These are phyloP conservation scores for Tuber indicum DNA, from an alignment of 495 filamentous ascomycete genomes.

Conservation along the genomic window DNA sequence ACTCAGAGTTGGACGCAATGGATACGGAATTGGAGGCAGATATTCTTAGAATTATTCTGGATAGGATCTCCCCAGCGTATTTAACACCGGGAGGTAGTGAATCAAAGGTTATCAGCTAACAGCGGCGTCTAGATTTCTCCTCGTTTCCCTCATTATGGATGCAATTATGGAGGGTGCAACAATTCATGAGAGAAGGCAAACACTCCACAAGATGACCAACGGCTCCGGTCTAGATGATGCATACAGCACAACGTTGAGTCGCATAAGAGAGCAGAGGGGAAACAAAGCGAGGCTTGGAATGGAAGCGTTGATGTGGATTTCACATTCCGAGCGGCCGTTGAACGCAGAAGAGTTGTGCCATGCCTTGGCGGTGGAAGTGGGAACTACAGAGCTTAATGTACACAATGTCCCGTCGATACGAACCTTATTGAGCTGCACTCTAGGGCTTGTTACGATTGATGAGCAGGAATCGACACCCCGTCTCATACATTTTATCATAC, in stretches of 20 bases:
- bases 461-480: not conserved
- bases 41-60: not conserved
- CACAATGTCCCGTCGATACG: not conserved
- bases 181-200: not conserved
- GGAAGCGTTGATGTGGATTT: not conserved
- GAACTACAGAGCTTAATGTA: not conserved
- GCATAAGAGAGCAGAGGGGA: not conserved
- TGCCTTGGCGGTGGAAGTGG: not conserved
- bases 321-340: not conserved
- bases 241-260: not conserved
- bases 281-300: not conserved
- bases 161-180: not conserved
- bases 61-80: not conserved
- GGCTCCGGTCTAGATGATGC: not conserved
- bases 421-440: not conserved
- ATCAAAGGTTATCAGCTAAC: not conserved
- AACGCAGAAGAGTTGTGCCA: not conserved
- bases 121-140: not conserved
- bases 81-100: not conserved
- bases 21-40: not conserved
- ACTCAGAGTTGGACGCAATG: not conserved
- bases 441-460: not conserved
- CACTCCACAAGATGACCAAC: not conserved
- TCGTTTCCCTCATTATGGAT: not conserved
- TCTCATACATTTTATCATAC: not conserved